phyloP scores from a whole-genome alignment of 768 basidiomycete genomes.

The Naganishia randhawae region DNA sequence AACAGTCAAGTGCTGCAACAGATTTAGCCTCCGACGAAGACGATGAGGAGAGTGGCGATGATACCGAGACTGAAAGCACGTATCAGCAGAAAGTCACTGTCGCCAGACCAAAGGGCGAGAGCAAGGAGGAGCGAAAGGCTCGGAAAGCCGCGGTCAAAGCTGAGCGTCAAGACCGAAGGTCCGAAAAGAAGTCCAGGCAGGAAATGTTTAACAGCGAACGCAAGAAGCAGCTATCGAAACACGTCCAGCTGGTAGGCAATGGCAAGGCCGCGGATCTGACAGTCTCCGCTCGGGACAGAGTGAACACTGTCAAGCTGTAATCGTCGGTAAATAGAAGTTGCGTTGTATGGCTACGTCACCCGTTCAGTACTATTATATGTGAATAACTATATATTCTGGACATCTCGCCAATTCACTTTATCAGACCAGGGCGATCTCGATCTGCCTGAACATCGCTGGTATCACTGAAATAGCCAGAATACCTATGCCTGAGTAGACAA shows the following conservation, averaged over 20 bases:
- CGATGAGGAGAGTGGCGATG: conserved; percentile 22
- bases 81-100: conserved; percentile 46
- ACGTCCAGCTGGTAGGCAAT: conserved; percentile 45
- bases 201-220: conserved; percentile 53
- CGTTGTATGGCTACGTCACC: conserved; percentile 1
- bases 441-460: conserved; percentile 12
- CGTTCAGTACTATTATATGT: conserved; percentile 1
- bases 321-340: not conserved
- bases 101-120: conserved; percentile 69
- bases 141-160: conserved; percentile 54
- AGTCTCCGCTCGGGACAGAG: conserved; percentile 21
- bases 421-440: not conserved
- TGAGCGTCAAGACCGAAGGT: conserved; percentile 52
- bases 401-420: not conserved
- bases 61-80: conserved; percentile 34
- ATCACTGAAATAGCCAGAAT: conserved; percentile 15
- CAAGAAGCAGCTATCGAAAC: conserved; percentile 50
- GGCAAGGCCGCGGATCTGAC: conserved; percentile 48
- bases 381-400: not conserved
- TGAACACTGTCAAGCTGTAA: conserved; percentile 27
- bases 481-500: conserved; percentile 84
- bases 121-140: conserved; percentile 54
- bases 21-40: conserved; percentile 50
- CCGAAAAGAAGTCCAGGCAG: conserved; percentile 54
- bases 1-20: conserved; percentile 4